Evolutionary conservation across 176 grass and related monocot genomes (phyloP), one percentile per base, ranked within the genome.

Genomic region (Guadua angustifolia): DNA sequence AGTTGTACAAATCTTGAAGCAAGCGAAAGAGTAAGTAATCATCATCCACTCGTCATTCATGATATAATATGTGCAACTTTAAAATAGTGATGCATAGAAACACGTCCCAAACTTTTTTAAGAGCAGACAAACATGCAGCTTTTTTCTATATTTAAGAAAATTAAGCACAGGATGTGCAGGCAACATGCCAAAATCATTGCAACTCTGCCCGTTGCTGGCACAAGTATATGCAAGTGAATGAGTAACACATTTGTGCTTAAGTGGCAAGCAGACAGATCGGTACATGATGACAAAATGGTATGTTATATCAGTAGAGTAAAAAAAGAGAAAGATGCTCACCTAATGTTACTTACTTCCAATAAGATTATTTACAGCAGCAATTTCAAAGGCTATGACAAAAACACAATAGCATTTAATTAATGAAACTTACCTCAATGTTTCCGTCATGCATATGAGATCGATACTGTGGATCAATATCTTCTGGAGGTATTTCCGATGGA

Each of bases 371-470:
- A 82, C 5, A 45, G 45, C 63, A 77, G 9, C 19, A 81, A 57
- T 57, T 58, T 57, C 60, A 80, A 72, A 69, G 12, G 22, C 67
- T 66, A 36, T 76, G 7, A 44, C 49, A 69, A 66, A 82, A 86
- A 33, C 3, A 57, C 26, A 73, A 77, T 58, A 40, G 25, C 24
- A 4, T 71, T 51, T 71, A 66, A 65, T 8, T 24, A 82, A 86
- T 58, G n/a, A 89, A 87, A 21, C 53, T 44, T 73, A 89, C 91
- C 87, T 87, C 74, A 59, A 43, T 38, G 51, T 71, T 82, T 56
- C 73, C 84, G 63, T 60, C 72, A 63, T 65, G 50, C 38, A 62
- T 43, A 55, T 77, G 64, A 87, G 71, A 65, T 68, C 66, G 66
- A 82, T 82, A 78, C 10, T 74, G 56, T 82, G 66, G 29, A 61